phyloP scores from a whole-genome alignment of 2,329 filamentous ascomycete genomes.

The Aspergillus amoenus region DNA sequence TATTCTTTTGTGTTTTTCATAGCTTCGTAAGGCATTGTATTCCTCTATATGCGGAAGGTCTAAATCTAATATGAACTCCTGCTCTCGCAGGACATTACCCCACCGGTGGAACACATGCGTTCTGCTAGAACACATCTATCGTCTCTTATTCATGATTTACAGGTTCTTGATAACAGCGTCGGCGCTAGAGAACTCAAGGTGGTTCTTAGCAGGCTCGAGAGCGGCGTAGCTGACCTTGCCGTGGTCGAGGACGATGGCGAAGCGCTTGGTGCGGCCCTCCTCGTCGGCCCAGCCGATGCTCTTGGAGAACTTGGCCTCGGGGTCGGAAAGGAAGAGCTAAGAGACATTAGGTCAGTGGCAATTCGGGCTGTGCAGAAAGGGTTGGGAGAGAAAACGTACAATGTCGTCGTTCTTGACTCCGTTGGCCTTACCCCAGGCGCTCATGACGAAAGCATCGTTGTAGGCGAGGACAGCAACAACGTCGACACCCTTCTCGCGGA shows the following conservation, averaged over 20 bases:
- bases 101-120: constrained; percentile 15
- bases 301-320: constrained; percentile 71
- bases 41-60: constrained; percentile 21
- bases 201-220: constrained; percentile 58
- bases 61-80: constrained; percentile 19
- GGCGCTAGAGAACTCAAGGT: constrained; percentile 42
- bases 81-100: constrained; percentile 19
- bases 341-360: neutral
- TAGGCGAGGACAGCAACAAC: constrained; percentile 75
- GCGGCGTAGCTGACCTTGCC: constrained; percentile 81
- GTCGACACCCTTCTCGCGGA: constrained; percentile 81
- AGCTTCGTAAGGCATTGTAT: constrained; percentile 26
- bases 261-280: constrained; percentile 73
- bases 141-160: constrained; percentile 25
- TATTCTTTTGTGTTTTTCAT: constrained; percentile 15
- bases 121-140: constrained; percentile 17
- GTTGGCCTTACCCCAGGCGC: constrained; percentile 88
- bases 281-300: constrained; percentile 71
- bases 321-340: constrained; percentile 75
- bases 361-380: neutral
- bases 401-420: constrained; percentile 69
- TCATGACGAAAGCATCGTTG: constrained; percentile 88
- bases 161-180: constrained; percentile 40
- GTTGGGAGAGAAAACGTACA: constrained; percentile 42
- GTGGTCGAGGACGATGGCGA: constrained; percentile 78